These are phyloP conservation scores for Neofusicoccum sp. DNA, from an alignment of 2,329 filamentous ascomycete genomes.

Conservation along the genomic window DNA sequence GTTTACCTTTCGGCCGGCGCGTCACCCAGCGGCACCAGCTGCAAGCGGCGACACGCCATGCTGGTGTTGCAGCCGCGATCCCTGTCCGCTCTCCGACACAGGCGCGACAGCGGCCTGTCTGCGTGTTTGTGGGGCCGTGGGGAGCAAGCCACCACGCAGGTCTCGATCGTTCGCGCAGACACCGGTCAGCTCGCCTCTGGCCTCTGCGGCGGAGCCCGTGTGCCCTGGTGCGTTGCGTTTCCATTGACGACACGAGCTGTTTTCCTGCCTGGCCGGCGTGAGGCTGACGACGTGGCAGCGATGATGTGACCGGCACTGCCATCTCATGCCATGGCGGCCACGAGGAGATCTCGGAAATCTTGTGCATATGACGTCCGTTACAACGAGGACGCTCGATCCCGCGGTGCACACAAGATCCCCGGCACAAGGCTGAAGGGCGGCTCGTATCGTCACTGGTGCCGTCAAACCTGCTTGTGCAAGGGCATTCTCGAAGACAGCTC, in stretches of 20 bases:
- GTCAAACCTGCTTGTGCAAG: slow-evolving; percentile 16
- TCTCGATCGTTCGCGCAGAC: slow-evolving; percentile 12
- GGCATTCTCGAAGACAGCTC: slow-evolving; percentile 14
- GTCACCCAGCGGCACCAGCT: slow-evolving; percentile 13
- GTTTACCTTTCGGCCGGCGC: slow-evolving; percentile 21
- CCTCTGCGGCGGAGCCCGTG: slow-evolving; percentile 24
- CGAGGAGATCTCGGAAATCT: slow-evolving; percentile 11
- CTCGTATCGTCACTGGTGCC: slow-evolving; percentile 6
- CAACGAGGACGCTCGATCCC: background rate
- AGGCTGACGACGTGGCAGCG: slow-evolving; percentile 3
- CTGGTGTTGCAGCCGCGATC: slow-evolving; percentile 13
- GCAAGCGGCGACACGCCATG: slow-evolving; percentile 6
- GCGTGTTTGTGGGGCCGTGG: slow-evolving; percentile 32
- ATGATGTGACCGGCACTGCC: background rate
- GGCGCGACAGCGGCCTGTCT: slow-evolving; percentile 33
- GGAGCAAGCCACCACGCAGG: slow-evolving; percentile 12
- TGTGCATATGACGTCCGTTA: slow-evolving; percentile 12
- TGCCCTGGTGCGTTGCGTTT: slow-evolving; percentile 29
- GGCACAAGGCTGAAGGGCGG: slow-evolving; percentile 15
- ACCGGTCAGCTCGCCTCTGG: slow-evolving; percentile 31
- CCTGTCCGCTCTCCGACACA: slow-evolving; percentile 22
- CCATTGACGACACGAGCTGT: slow-evolving; percentile 10
- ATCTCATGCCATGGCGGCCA: slow-evolving; percentile 6
- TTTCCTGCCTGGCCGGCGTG: background rate
- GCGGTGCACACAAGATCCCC: slow-evolving; percentile 3